Evolutionary conservation across 768 basidiomycete species (phyloP), one percentile per base, ranked within the genome.

Genomic region (Podaxis sp.): DNA sequence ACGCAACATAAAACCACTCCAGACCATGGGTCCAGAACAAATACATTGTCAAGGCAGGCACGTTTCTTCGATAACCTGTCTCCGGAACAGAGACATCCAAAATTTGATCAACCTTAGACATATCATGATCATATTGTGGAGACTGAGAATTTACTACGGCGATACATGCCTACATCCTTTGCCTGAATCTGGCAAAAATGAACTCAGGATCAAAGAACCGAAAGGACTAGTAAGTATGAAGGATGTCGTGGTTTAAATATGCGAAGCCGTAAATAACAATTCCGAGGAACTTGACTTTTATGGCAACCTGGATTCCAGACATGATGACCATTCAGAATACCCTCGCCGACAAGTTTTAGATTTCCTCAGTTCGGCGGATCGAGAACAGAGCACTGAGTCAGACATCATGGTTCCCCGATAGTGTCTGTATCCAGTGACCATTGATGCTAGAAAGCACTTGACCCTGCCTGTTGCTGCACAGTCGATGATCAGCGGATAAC

Each of bases 401-500:
- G 27, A 38, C 21, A n/a, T 38, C 35, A 21, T 46, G 47, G 16
- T 0, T 2, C 32, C 6, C 28, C 32, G 32, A 32, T 32, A 9
- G 32, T 32, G 7, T 9, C 32, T 32, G 7, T 32, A 32, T 32
- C 32, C 32, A 7, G 7, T 32, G 32, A 32, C 32, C 32, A 32
- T 32, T 32, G 32, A 9, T 32, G 32, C 32, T 32, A 32, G 32
- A 32, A 32, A 32, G 32, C 32, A 32, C 28, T 18, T 10, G 54
- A 50, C 47, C 37, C 46, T 32, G 57, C 65, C 21, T 60, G n/a
- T 55, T 58, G 59, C 35, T 62, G 60, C 62, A 66, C 60, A 9
- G 51, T 55, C 55, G 32, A 62, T 64, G 40, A 63, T 65, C 46
- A 65, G 37, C 21, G 62, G 62, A 48, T 63, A 67, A 3, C 62